phyloP scores from a whole-genome alignment of 2,329 filamentous ascomycete species.

The Botrytis byssoidea region DNA sequence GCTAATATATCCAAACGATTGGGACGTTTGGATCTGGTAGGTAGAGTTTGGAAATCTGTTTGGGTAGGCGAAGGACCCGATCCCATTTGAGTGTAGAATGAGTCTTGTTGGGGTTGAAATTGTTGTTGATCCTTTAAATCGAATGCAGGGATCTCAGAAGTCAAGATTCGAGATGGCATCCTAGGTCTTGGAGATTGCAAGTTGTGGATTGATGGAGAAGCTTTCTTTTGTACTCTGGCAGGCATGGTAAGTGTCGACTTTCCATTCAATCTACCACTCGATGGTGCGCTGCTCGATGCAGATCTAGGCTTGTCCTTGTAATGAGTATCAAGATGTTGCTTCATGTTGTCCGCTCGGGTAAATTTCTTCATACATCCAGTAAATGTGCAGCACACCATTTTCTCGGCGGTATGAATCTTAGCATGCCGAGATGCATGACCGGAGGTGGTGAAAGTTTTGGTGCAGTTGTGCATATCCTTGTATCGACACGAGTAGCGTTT shows the following conservation, averaged over 20 bases:
- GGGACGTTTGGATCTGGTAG: not conserved
- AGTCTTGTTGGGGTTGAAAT: not conserved
- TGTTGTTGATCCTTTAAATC: constrained; percentile 1
- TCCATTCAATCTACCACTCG: constrained; percentile 2
- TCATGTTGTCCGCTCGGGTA: constrained; percentile 83
- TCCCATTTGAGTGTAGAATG: not conserved
- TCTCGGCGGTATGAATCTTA: constrained; percentile 81
- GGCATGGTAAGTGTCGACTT: constrained; percentile 6
- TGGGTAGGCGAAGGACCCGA: not conserved
- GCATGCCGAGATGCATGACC: constrained; percentile 82
- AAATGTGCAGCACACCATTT: constrained; percentile 67
- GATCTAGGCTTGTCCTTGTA: constrained; percentile 51
- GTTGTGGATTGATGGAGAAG: constrained; percentile 6
- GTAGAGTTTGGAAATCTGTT: not conserved
- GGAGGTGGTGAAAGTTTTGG: constrained; percentile 80
- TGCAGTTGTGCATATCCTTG: constrained; percentile 68
- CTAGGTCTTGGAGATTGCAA: not conserved
- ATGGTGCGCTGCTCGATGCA: not conserved
- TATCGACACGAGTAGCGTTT: constrained; percentile 76
- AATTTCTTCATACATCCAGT: constrained; percentile 76
- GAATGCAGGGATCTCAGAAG: not conserved
- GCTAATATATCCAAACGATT: constrained; percentile 13
- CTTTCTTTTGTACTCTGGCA: constrained; percentile 8
- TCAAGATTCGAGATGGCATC: not conserved
- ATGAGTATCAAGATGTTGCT: constrained; percentile 78